Evolutionary conservation across 495 filamentous ascomycete genomes (phyloP).

Genomic region (Oidiodendron maius): DNA sequence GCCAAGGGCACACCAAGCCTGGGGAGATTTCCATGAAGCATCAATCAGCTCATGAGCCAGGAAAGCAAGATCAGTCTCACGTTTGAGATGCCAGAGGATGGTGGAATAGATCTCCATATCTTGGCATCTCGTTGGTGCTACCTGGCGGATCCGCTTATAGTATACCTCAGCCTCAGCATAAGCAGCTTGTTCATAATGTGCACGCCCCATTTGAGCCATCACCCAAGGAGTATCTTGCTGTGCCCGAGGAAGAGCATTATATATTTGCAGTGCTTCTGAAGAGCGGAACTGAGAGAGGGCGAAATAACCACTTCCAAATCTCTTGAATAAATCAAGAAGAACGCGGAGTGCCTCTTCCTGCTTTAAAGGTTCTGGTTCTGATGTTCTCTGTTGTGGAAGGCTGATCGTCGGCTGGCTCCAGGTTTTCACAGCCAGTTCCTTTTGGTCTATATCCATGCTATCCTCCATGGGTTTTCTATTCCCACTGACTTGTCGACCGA

Average conservation of each 20-base stretch:
- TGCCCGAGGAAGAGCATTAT: slow-evolving; percentile 57
- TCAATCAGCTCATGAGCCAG: slow-evolving; percentile 87
- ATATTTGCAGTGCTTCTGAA: slow-evolving; percentile 64
- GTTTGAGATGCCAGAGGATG: slow-evolving; percentile 92
- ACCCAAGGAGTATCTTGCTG: slow-evolving; percentile 97
- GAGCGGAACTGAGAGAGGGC: slow-evolving; percentile 72
- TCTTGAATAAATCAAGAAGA: slow-evolving; percentile 76
- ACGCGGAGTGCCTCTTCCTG: slow-evolving; percentile 70
- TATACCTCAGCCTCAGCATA: slow-evolving; percentile 82
- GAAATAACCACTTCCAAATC: slow-evolving; percentile 74
- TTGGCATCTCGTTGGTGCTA: slow-evolving; percentile 72
- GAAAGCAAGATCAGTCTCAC: slow-evolving; percentile 84
- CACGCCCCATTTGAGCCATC: slow-evolving; percentile 79
- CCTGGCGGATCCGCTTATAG: slow-evolving; percentile 66
- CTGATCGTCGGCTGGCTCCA: slow-evolving; percentile 15
- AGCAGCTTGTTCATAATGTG: slow-evolving; percentile 79
- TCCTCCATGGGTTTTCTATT: slow-evolving; percentile 68
- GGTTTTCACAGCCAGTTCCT: slow-evolving; percentile 37
- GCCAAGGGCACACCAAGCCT: slow-evolving; percentile 92
- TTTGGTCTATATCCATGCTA: slow-evolving; percentile 60
- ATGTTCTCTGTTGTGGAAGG: slow-evolving; percentile 25
- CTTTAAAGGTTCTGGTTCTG: slow-evolving; percentile 42
- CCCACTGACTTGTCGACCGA: slow-evolving; percentile 82
- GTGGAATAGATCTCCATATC: slow-evolving; percentile 99
- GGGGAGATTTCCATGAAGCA: slow-evolving; percentile 75